Conservation (phyloP, 208 protist species). For the Crithidia acanthocephali region DNA sequence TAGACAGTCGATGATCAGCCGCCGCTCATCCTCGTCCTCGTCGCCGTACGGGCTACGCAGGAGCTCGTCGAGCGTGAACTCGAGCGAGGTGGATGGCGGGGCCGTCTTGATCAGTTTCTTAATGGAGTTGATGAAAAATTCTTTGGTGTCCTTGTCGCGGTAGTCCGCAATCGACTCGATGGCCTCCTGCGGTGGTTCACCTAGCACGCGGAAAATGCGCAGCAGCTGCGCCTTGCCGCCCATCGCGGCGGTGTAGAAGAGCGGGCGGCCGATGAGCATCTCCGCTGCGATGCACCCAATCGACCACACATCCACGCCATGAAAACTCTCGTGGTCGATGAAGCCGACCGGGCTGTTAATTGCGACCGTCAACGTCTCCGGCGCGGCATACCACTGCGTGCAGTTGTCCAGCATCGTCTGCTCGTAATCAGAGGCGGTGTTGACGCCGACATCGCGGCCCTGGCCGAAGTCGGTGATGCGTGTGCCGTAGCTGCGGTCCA, state of each 20-base stretch:
- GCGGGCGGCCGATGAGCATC: conserved; percentile 76
- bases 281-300: conserved; percentile 93
- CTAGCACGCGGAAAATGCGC: conserved; percentile 90
- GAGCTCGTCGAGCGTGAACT: conserved; percentile 34
- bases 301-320: conserved; percentile 91
- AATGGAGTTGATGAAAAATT: conserved; percentile 51
- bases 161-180: conserved; percentile 73
- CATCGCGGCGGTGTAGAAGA: conserved; percentile 87
- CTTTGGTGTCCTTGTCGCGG: conserved; percentile 45
- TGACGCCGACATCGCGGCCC: conserved; percentile 82
- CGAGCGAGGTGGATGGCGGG: conserved; percentile 10
- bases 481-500: conserved; percentile 92
- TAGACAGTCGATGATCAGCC: conserved; percentile 72
- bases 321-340: conserved; percentile 76
- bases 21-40: conserved; percentile 73
- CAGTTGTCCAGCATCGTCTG: conserved; percentile 81
- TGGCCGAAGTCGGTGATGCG: conserved; percentile 98
- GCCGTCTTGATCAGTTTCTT: conserved; percentile 34
- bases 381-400: conserved; percentile 98
- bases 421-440: conserved; percentile 38
- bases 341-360: conserved; percentile 73
- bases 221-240: conserved; percentile 95
- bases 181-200: conserved; percentile 71
- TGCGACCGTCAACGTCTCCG: conserved; percentile 95
- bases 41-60: conserved; percentile 69